Base-by-base conservation (phyloP, 371 early-diverging fungal species). In the Mucor irregularis region DNA sequence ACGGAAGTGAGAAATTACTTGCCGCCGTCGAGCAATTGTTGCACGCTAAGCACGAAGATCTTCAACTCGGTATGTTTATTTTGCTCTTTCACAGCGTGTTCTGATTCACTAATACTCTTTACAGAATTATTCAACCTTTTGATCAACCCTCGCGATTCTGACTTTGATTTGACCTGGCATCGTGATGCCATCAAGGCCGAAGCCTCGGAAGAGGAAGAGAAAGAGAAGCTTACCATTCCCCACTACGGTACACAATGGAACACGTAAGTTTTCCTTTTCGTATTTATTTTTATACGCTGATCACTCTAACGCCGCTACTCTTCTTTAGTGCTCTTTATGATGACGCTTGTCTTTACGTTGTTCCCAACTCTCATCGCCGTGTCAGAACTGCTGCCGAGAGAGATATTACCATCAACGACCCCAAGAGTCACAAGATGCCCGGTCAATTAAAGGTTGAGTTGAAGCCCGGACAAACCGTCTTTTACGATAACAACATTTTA, bases 211-310 rank as follows among this genome's bases (percentile, higher is more conserved):
- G 73, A 77, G 28, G 68, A 73, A 39, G 82, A 82, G 43, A 30
- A 49, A 2, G 71, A 71, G 29, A 72, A 66, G 34, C 66, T 82
- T 26, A 59, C 53, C 1, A 76, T 79, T 34, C 80, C 82, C 14
- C 80, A 79, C 55, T 77, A 79, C 53, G 82, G 80, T 26, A 82
- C 82, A 7, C 82, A 82, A 60, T 82, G 82, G 82, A 82, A 82
- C 58, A 78, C 78, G 68, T 59, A 53, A 58, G 35, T 45, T n/a
- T n/a, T 31, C n/a, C n/a, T n/a, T n/a, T n/a, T n/a, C 38, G 16
- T 38, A 5, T 14, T 16, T 37, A 37, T 6, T 10, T 42, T 42
- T 42, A 5, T 34, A n/a, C n/a, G n/a, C 29, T 48, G n/a, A n/a
- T n/a, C n/a, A n/a, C n/a, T n/a, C n/a, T n/a, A n/a, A n/a, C n/a